Conservation (phyloP, 108 stramenopile species). For the Nitzschia palea region DNA sequence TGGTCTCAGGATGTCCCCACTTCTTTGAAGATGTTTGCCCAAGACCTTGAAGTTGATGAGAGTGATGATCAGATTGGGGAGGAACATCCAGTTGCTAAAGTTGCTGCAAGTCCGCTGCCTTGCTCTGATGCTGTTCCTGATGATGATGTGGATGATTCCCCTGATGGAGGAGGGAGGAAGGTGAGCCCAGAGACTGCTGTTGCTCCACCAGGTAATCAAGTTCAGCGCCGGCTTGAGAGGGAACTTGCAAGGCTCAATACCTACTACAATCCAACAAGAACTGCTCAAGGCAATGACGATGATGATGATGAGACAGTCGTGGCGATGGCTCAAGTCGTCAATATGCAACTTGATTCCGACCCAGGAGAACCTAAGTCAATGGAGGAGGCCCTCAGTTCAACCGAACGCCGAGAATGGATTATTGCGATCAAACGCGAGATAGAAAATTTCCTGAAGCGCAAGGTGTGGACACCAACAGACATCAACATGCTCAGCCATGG, state of each 20-base stretch:
- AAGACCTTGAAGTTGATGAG: too few species aligned
- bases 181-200: not conserved
- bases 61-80: not conserved
- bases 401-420: slow-evolving; percentile 7
- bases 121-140: too few species aligned
- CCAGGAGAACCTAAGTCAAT: slow-evolving; percentile 11
- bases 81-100: not conserved
- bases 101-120: too few species aligned
- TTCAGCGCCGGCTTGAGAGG: not conserved
- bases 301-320: not conserved
- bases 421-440: not conserved
- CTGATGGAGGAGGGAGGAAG: not conserved
- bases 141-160: too few species aligned
- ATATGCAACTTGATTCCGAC: not conserved
- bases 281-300: too few species aligned
- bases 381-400: slow-evolving; percentile 14
- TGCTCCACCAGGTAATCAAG: slow-evolving; percentile 4
- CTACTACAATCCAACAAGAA: too few species aligned
- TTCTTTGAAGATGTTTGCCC: too few species aligned
- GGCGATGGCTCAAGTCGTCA: not conserved
- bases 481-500: not conserved
- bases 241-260: slow-evolving; percentile 8
- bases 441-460: not conserved
- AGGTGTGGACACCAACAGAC: slow-evolving; percentile 1
- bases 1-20: too few species aligned